A percentile compares a stretch with the other conserved stretches of the same genome.
These are phyloP conservation scores for Boletellus ananiceps DNA, from an alignment of 768 basidiomycete genomes.

Conservation along the genomic window DNA sequence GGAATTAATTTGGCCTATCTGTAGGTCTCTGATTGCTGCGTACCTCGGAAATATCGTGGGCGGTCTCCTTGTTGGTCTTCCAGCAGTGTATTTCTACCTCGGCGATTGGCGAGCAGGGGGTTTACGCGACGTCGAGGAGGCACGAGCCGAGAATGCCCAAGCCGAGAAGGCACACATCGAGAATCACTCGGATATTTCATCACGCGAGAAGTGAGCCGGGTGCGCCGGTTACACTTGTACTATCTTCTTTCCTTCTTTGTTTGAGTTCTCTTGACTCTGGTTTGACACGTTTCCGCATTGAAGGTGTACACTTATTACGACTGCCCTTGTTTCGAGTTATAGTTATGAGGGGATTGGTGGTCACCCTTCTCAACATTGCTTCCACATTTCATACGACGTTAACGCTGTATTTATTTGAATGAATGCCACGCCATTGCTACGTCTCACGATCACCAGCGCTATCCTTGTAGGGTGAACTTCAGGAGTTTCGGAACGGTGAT, in stretches of 20 bases:
- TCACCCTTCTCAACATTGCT: too few relatives aligned
- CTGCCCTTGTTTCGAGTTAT: background rate
- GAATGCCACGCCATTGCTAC: too few relatives aligned
- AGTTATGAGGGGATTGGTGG: background rate
- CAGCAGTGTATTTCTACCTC: constrained; percentile 62
- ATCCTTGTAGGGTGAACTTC: too few relatives aligned
- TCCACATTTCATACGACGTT: too few relatives aligned
- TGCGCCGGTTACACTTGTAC: background rate
- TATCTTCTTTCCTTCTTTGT: background rate
- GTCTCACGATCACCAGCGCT: too few relatives aligned
- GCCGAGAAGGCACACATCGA: constrained; percentile 36
- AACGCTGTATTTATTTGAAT: too few relatives aligned
- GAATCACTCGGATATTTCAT: constrained; percentile 10
- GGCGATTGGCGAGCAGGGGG: constrained; percentile 42
- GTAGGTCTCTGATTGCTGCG: constrained; percentile 60
- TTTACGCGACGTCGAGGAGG: constrained; percentile 40
- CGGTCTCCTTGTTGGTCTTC: constrained; percentile 58
- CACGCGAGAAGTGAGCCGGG: constrained; percentile 2
- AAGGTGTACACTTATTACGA: background rate
- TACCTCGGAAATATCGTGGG: constrained; percentile 67
- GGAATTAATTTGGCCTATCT: background rate
- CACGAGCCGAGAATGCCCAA: background rate
- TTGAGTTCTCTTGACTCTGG: too few relatives aligned
- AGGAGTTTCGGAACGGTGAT: too few relatives aligned
- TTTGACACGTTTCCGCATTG: background rate